Base-by-base conservation (phyloP, 345 rosid species). In the Triadica sebifera region DNA sequence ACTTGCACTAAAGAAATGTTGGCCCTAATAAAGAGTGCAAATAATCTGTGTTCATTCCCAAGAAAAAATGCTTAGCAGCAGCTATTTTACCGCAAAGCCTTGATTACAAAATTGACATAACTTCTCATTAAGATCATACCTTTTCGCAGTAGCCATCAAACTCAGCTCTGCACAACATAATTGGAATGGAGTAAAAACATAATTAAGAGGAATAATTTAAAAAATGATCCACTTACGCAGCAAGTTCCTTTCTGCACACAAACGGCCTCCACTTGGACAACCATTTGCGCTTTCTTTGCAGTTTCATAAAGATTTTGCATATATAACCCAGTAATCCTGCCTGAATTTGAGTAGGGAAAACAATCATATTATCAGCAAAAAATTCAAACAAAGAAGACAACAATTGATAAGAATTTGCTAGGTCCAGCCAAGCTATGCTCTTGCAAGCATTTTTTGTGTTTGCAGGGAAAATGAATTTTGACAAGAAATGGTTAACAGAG, bases 91-190 rank as follows among this genome's bases (percentile, higher is more conserved):
- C 47, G 70, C 56, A 47, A 67, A 47, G 12, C 20, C n/a, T 20
- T 51, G 17, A 46, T 46, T 20, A 20, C 55, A 46, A 66, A 66
- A 66, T 47, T 66, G 55, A 62, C 37, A 45, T 52, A 34, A 15
- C 11, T 59, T 72, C 37, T 74, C 77, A 2, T 67, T 67, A 63
- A 67, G 71, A 39, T 20, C 9, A 49, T 49, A 67, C 78, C 78
- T 75, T 75, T 69, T 75, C 74, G 22, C 78, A 75, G 43, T 69
- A 75, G 56, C 78, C 78, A 69, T 75, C 78, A 39, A 75, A 68
- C 68, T 75, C 78, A 34, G 78, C 73, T 37, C 78, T 75, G 74
- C 15, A 59, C 8, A 47, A 37, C 16, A 58, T 3, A 9, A 15
- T 34, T 13, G 49, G 29, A 69, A 24, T 49, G 0, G 7, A 29